Evolutionary conservation across 768 basidiomycete species (phyloP), one percentile per base, ranked within the genome.

Genomic region (Collybiopsis confluens): DNA sequence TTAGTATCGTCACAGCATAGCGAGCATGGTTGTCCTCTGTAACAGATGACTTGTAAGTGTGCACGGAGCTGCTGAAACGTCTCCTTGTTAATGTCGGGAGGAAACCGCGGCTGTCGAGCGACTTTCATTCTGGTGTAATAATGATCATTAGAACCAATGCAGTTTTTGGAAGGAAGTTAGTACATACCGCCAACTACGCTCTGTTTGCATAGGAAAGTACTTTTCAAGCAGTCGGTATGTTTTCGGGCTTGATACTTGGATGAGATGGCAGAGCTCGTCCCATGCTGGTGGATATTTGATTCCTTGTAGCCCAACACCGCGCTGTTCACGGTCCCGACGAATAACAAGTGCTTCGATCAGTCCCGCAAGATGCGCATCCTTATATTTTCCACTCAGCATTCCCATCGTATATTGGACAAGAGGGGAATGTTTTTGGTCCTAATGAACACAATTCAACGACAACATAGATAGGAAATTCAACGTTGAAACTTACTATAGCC

Each of bases 201-300:
- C n/a, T n/a, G n/a, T n/a, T n/a, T n/a, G n/a, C n/a, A n/a, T n/a
- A n/a, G n/a, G n/a, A n/a, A n/a, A n/a, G n/a, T n/a, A n/a, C n/a
- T n/a, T n/a, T n/a, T n/a, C n/a, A n/a, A n/a, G n/a, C n/a, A n/a
- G n/a, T n/a, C n/a, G n/a, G n/a, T n/a, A n/a, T n/a, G n/a, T n/a
- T n/a, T n/a, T n/a, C n/a, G n/a, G n/a, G n/a, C n/a, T n/a, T n/a
- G n/a, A n/a, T n/a, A n/a, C n/a, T n/a, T n/a, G n/a, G n/a, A n/a
- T n/a, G n/a, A n/a, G n/a, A n/a, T n/a, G n/a, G n/a, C n/a, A n/a
- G n/a, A n/a, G n/a, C n/a, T n/a, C n/a, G n/a, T n/a, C n/a, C n/a
- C n/a, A n/a, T n/a, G n/a, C n/a, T n/a, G n/a, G n/a, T n/a, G n/a
- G 37, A 52, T 65, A 70, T 10, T 55, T 45, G 53, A 71, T 63